Evolutionary conservation across 2,329 filamentous ascomycete species (phyloP).

Genomic region (Claviceps cyperi): DNA sequence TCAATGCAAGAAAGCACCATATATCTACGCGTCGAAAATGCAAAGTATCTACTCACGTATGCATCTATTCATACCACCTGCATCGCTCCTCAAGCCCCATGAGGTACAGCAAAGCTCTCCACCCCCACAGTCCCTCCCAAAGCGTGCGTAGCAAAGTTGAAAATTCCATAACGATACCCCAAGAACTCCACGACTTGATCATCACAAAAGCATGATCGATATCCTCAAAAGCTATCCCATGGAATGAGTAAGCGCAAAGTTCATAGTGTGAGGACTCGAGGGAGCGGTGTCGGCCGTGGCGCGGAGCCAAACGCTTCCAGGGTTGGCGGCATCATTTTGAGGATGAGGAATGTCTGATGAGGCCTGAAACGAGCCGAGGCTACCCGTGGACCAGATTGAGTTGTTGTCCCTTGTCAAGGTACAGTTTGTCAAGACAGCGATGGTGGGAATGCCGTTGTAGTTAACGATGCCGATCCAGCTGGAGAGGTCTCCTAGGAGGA

Average conservation of each 20-base stretch:
- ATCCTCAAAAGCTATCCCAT: not conserved
- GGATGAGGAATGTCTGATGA: not conserved
- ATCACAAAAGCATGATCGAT: not conserved
- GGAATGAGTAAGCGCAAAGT: not conserved
- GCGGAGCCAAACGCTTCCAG: not conserved
- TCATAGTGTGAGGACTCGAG: not conserved
- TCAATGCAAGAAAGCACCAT: no score
- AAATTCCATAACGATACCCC: not conserved
- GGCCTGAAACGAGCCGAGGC: not conserved
- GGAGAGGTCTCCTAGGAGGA: not conserved
- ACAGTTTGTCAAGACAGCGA: not conserved
- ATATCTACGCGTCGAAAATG: no score
- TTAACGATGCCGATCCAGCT: not conserved
- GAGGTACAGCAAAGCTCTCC: not conserved
- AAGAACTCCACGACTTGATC: not conserved
- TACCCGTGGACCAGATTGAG: not conserved
- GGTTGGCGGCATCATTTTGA: not conserved
- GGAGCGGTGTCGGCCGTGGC: not conserved
- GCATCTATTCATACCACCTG: no score
- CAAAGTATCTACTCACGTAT: no score
- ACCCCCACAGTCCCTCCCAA: not conserved
- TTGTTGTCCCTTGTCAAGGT: not conserved
- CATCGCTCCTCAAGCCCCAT: not conserved
- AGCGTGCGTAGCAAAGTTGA: not conserved
- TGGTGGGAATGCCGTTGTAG: not conserved